Percentiles rank a stretch among this genome's conserved stretches.
These are phyloP conservation scores for Botrytis aclada DNA, from an alignment of 2,329 filamentous ascomycete species.

Conservation along the genomic window DNA sequence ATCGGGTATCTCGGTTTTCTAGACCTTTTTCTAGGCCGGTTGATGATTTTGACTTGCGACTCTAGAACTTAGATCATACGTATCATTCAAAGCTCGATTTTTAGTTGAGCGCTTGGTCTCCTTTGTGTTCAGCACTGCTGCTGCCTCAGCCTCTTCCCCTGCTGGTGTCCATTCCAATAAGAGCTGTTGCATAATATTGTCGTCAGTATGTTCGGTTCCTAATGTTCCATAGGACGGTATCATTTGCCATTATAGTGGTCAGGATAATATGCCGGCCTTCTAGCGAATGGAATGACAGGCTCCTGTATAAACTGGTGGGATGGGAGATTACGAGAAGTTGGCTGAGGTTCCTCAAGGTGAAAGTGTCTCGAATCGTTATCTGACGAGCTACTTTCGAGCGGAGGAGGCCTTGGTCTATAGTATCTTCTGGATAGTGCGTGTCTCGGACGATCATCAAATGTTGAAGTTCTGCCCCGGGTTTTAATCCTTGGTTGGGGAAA, in stretches of 20 bases:
- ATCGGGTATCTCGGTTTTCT: not conserved
- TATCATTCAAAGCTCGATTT: not conserved
- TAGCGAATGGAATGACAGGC: not conserved
- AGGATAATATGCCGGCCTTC: not conserved
- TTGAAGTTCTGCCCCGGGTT: not conserved
- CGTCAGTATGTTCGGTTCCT: not conserved
- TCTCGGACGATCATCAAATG: not conserved
- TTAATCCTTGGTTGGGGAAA: not conserved
- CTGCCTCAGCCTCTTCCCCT: not conserved
- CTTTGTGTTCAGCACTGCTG: not conserved
- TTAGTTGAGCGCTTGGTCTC: too few relatives aligned
- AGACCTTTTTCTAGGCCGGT: not conserved
- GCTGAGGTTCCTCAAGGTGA: not conserved
- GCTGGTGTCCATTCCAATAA: constrained; percentile 14
- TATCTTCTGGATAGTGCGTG: not conserved
- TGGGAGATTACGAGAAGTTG: not conserved
- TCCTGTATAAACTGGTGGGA: not conserved
- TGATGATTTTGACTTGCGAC: not conserved
- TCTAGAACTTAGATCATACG: not conserved
- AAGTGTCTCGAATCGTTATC: not conserved
- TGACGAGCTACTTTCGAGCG: not conserved
- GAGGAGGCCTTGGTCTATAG: not conserved
- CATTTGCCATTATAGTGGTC: not conserved
- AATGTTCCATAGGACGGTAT: not conserved
- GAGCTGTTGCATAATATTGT: constrained; percentile 1